Percentiles rank a stretch among this genome's conserved stretches.
These are phyloP conservation scores for Raddia distichophylla DNA, from an alignment of 176 grass and related monocot species.

Conservation along the genomic window DNA sequence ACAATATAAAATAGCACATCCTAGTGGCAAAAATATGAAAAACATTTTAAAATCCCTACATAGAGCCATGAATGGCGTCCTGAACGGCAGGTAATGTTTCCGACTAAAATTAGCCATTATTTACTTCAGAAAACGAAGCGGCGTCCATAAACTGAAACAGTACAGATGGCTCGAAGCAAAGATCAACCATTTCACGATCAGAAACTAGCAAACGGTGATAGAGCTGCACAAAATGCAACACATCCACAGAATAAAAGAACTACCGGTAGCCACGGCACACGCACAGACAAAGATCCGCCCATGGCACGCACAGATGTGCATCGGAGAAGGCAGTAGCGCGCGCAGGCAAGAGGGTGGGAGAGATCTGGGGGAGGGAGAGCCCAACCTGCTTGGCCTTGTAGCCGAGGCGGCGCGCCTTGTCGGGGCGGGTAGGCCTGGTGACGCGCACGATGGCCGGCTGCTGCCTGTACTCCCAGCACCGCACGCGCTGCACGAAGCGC, in stretches of 20 bases:
- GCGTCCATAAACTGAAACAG: neutral
- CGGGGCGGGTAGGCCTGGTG: slow-evolving; percentile 67
- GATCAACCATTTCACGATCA: too few relatives aligned
- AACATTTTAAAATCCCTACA: neutral
- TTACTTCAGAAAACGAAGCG: neutral
- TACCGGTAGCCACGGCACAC: neutral
- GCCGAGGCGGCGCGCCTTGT: slow-evolving; percentile 83
- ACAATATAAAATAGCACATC: neutral
- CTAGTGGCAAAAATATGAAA: neutral
- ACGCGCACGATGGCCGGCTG: slow-evolving; percentile 69
- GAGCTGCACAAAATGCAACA: neutral
- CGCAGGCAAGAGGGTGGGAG: too few relatives aligned
- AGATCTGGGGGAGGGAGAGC: slow-evolving; percentile 17
- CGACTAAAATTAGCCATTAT: neutral
- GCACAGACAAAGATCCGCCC: neutral
- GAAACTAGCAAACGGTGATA: neutral
- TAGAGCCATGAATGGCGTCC: neutral
- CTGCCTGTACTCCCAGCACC: slow-evolving; percentile 81
- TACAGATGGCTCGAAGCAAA: neutral
- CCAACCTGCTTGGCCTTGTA: slow-evolving; percentile 88
- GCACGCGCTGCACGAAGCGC: slow-evolving; percentile 74
- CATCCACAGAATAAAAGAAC: neutral
- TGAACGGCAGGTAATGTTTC: too few relatives aligned
- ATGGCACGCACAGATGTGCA: neutral
- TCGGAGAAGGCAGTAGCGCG: too few relatives aligned